Evolutionary conservation across 805 yeast genomes (phyloP).

Genomic region (Brettanomyces sp.): DNA sequence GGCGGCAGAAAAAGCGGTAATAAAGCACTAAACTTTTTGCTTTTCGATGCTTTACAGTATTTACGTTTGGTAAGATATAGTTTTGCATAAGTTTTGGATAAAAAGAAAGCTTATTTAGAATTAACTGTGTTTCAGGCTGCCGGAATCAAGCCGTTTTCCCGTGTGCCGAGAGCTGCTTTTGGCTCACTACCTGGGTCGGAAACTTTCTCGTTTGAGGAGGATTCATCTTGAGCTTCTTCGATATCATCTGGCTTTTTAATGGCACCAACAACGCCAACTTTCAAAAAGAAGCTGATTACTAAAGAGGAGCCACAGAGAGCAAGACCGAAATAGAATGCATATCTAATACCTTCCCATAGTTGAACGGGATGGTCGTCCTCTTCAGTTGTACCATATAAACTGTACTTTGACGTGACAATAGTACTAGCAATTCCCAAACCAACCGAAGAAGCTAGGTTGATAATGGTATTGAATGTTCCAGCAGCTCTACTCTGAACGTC

Average conservation of each 20-base stretch:
- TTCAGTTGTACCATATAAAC: constrained; percentile 21
- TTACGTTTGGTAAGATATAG: not conserved
- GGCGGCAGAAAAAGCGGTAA: not conserved
- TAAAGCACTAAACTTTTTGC: not conserved
- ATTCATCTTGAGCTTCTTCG: not conserved
- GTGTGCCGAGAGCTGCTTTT: not conserved
- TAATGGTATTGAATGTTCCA: constrained; percentile 37
- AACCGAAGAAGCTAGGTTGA: constrained; percentile 31
- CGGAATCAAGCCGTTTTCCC: no score
- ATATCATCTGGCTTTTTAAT: constrained; percentile 3
- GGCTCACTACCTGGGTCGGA: not conserved
- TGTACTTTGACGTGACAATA: constrained; percentile 25
- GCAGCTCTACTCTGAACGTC: constrained; percentile 36
- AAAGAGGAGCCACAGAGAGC: constrained; percentile 25
- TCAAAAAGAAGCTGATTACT: constrained; percentile 23
- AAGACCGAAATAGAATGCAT: constrained; percentile 31
- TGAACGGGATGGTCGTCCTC: constrained; percentile 14
- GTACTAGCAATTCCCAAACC: constrained; percentile 35
- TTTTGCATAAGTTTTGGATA: not conserved
- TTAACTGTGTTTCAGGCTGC: no score
- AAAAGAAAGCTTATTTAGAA: no score
- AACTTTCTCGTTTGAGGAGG: not conserved
- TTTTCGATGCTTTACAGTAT: no score
- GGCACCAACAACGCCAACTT: constrained; percentile 28
- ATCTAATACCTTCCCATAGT: constrained; percentile 25